These are phyloP conservation scores for Cladosporium halotolerans DNA, from an alignment of 2,329 filamentous ascomycete genomes.

Conservation along the genomic window DNA sequence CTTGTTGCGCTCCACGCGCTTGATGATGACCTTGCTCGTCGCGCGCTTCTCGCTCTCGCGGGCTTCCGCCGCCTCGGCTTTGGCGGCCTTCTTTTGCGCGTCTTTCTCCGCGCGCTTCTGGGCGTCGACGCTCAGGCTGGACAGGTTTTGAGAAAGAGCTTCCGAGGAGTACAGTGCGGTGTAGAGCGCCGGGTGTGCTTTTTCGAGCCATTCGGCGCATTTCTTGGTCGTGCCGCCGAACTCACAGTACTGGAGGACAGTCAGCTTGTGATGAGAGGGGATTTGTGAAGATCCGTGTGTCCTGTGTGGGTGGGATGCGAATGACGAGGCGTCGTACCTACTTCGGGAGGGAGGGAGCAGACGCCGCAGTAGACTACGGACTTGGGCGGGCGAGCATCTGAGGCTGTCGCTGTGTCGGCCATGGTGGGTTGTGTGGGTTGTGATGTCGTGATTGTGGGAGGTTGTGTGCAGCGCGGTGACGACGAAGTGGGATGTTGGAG, in stretches of 20 bases:
- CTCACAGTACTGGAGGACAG: slow-evolving; percentile 74
- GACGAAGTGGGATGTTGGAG: slow-evolving; percentile 1
- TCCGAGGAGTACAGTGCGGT: slow-evolving; percentile 68
- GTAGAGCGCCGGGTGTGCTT: slow-evolving; percentile 68
- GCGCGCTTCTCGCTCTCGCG: slow-evolving; percentile 79
- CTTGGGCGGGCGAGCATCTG: slow-evolving; percentile 37
- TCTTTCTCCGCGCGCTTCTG: slow-evolving; percentile 95
- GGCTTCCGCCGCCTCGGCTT: slow-evolving; percentile 79
- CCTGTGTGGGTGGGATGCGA: not conserved
- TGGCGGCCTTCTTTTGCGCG: slow-evolving; percentile 91
- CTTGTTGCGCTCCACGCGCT: slow-evolving; percentile 97
- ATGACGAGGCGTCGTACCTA: slow-evolving; percentile 41
- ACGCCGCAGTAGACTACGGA: slow-evolving; percentile 59
- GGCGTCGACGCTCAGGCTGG: slow-evolving; percentile 79
- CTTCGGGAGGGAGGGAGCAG: slow-evolving; percentile 61
- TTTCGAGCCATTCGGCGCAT: slow-evolving; percentile 91
- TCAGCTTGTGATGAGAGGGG: slow-evolving; percentile 8
- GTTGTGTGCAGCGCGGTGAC: slow-evolving; percentile 1
- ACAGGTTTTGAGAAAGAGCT: slow-evolving; percentile 75
- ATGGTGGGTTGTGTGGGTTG: slow-evolving; percentile 14
- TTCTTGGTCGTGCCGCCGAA: slow-evolving; percentile 95
- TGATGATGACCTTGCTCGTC: slow-evolving; percentile 78
- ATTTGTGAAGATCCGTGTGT: not conserved
- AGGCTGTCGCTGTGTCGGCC: slow-evolving; percentile 25
- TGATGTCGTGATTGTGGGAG: not conserved